phyloP scores from a whole-genome alignment of 2,329 filamentous ascomycete genomes.

The Aureobasidium sp. region DNA sequence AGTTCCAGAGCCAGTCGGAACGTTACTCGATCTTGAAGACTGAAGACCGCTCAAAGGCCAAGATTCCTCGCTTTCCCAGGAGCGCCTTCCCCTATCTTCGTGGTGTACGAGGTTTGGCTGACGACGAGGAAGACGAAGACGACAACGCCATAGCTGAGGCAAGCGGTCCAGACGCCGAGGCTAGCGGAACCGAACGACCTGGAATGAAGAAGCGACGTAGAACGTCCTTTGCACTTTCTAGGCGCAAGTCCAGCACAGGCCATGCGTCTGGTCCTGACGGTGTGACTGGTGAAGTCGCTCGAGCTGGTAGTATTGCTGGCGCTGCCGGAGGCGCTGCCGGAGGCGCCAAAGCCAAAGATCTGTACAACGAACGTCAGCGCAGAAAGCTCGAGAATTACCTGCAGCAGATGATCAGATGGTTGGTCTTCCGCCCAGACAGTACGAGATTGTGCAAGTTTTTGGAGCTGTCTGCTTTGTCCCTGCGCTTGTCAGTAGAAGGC shows the following conservation, averaged over 20 bases:
- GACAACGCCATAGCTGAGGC: conserved; percentile 45
- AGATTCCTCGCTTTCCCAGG: conserved; percentile 83
- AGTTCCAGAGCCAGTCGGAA: conserved; percentile 74
- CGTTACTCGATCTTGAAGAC: conserved; percentile 66
- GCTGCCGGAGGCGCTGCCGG: conserved; percentile 34
- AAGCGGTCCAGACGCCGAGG: conserved; percentile 56
- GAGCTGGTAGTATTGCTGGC: conserved; percentile 35
- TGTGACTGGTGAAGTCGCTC: conserved; percentile 16
- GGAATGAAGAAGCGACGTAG: conserved; percentile 44
- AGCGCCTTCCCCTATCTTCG: conserved; percentile 86
- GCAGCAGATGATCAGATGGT: conserved; percentile 87
- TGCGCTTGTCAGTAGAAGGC: conserved; percentile 87
- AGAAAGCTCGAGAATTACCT: conserved; percentile 83
- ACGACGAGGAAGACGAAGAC: conserved; percentile 69
- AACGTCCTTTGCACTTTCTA: conserved; percentile 50
- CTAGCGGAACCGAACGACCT: conserved; percentile 58
- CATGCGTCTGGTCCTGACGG: conserved; percentile 17
- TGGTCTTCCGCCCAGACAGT: conserved; percentile 94
- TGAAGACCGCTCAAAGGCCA: conserved; percentile 60
- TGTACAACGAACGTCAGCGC: conserved; percentile 74
- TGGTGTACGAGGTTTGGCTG: conserved; percentile 50
- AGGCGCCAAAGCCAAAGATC: conserved; percentile 35
- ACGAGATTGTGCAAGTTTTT: conserved; percentile 94
- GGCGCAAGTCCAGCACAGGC: conserved; percentile 51
- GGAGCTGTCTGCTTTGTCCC: conserved; percentile 86